Evolutionary conservation across 73 alveolate genomes (phyloP), one percentile per base, ranked within the genome.

Genomic region (Breviolum minutum): DNA sequence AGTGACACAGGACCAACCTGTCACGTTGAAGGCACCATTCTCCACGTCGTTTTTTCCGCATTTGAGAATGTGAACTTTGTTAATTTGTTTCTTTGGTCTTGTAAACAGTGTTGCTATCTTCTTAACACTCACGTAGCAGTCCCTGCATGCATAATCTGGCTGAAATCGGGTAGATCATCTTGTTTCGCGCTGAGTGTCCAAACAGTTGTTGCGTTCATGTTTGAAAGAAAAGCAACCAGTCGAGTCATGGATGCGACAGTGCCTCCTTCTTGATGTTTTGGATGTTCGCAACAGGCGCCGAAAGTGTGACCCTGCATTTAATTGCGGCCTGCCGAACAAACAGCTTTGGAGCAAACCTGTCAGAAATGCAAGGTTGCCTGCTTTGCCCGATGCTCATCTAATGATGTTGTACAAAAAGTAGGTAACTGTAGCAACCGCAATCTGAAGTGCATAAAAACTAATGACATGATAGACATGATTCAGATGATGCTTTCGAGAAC

Each of bases 1-100:
- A 99, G 99, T n/a, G 99, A 94, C 85, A 99, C 97, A n/a, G 99
- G 99, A 4, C 99, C 99, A 29, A 99, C 99, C 99, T 99, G 99
- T 7, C 71, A 27, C 26, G 0, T 40, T 40, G 54, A 40, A 3
- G 54, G 54, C 3, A 40, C 0, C 54, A 40, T 40, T 40, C 54
- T 40, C 54, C 54, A 40, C 54, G 54, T 40, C 54, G 54, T 40
- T 40, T 3, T 40, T 40, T 40, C 54, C 54, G 54, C n/a, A 40
- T 40, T 40, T 40, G 54, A 40, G 54, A 40, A 40, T 40, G 54
- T 40, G 54, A 3, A 3, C 54, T 40, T 40, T 40, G 54, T 40
- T 40, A 40, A 40, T 40, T 40, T 40, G 54, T 40, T 40, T 40
- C 54, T 40, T 3, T 40, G 54, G 54, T 40, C 54, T 40, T 40